Evolutionary conservation across 768 basidiomycete genomes (phyloP), one percentile per base, ranked within the genome.

Genomic region (Naganishia randhawae): DNA sequence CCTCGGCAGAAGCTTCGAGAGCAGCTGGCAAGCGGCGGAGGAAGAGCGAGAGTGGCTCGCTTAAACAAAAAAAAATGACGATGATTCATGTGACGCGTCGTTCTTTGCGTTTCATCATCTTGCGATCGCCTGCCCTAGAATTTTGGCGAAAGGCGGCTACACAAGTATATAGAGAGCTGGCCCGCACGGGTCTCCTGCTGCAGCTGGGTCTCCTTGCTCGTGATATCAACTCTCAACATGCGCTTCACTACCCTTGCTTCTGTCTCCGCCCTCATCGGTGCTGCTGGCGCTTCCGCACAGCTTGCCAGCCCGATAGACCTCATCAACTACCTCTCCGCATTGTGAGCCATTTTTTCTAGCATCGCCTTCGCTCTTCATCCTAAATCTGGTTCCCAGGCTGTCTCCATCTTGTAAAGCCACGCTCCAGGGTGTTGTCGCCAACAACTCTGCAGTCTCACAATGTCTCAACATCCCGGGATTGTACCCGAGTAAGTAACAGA

Each of bases 381-480:
- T 53, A 37, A 53, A 25, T 33, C 19, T 14, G 19, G 31, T 29
- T 50, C 33, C 35, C 35, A 66, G 65, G 62, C 32, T 70, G 33
- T 57, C 55, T 11, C 57, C 69, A 6, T 65, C 45, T 19, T 70
- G 69, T 48, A 19, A 41, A n/a, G 27, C 51, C n/a, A 63, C 69
- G 5, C 33, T 70, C 10, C 29, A 42, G 19, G 29, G 39, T 13
- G 27, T 64, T 19, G n/a, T 70, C 8, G 54, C 54, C 3, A 42
- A 33, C 55, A 65, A 65, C 39, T 70, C 69, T 10, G 25, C 51
- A 7, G 35, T 67, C 22, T 53, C 52, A 17, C 50, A 51, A 25
- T 70, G 69, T 29, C n/a, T 70, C 25, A 51, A 70, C 32, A 35
- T 67, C 32, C 32, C 62, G 13, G 55, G 50, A 35, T 48, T 70